Evolutionary conservation across 1,139 yeast species (phyloP), one percentile per base, ranked within the genome.

Genomic region (Taphrina flavorubra): DNA sequence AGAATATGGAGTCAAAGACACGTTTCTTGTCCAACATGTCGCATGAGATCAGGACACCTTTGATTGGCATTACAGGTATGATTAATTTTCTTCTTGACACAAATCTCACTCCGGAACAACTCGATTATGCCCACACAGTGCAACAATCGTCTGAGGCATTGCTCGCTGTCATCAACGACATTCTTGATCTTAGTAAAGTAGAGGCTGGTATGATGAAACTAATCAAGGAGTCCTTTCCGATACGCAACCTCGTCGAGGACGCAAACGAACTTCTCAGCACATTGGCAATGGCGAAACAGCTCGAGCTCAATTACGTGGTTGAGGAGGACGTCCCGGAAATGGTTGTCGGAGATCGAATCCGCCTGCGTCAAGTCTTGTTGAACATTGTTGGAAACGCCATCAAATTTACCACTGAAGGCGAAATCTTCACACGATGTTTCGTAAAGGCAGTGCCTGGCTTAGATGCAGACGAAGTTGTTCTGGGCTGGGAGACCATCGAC

Each of bases 31-130:
- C 71, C 20, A 69, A 69, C 39, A 69, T 69, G 71, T 61, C 68
- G 0, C 97, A 92, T 76, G 97, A 92, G 78, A 83, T 92, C 76
- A 84, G 97, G 73, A 92, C 97, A 0, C 97, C 97, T 2, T 80
- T 92, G 73, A 92, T 92, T 78, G 97, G 97, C 77, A 92, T 92
- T 46, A 81, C 92, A 58, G 97, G 97, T 71, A 91, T 92, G 97
- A 90, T 97, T 0, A 88, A 95, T n/a, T 90, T 92, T 73, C 90
- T 97, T 5, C 81, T 89, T 71, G 96, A 89, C 74, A 89, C 95
- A 0, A 89, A 87, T 71, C 79, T 89, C 72, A 86, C 91, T 5
- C 91, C 87, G 74, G 90, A 89, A 75, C 95, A 89, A 78, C 81
- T 92, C 73, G 94, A 89, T 78, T 89, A 89, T 88, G 83, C 90